Evolutionary conservation across 495 filamentous ascomycete species (phyloP).

Genomic region (Trichocladium uniseriatum): DNA sequence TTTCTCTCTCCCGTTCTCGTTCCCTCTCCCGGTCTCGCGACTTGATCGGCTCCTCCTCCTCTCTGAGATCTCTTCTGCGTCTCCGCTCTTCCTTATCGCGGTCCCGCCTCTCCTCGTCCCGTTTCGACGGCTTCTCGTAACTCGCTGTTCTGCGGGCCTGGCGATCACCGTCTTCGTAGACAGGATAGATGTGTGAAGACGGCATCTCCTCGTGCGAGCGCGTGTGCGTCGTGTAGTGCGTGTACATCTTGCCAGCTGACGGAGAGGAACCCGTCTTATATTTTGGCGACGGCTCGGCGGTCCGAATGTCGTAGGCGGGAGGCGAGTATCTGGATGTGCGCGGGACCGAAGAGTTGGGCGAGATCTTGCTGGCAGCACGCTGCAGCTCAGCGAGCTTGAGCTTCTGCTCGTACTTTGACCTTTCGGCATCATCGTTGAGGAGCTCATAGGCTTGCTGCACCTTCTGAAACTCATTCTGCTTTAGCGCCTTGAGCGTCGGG

Average conservation of each 20-base stretch:
- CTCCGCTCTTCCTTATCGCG: conserved; percentile 24
- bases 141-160: conserved; percentile 34
- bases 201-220: conserved; percentile 38
- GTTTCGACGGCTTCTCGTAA: conserved; percentile 36
- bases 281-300: conserved; percentile 23
- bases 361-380: conserved; percentile 10
- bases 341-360: conserved; percentile 29
- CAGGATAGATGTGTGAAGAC: conserved; percentile 9
- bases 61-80: conserved; percentile 18
- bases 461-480: conserved; percentile 80
- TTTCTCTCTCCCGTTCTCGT: conserved; percentile 17
- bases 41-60: conserved; percentile 24
- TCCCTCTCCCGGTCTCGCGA: conserved; percentile 19
- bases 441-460: conserved; percentile 92
- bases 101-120: conserved; percentile 30
- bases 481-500: conserved; percentile 55
- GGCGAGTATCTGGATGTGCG: conserved; percentile 16
- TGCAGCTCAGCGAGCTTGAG: conserved; percentile 49
- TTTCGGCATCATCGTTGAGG: conserved; percentile 65
- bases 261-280: conserved; percentile 24
- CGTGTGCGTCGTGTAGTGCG: conserved; percentile 23
- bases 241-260: conserved; percentile 28
- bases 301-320: conserved; percentile 21
- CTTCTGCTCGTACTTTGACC: conserved; percentile 69
- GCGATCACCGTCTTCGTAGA: conserved; percentile 27